Percentiles rank a stretch among this genome's conserved stretches.
Conservation (phyloP, 1,139 yeast species). For the Nakaseomyces nivariensis region DNA sequence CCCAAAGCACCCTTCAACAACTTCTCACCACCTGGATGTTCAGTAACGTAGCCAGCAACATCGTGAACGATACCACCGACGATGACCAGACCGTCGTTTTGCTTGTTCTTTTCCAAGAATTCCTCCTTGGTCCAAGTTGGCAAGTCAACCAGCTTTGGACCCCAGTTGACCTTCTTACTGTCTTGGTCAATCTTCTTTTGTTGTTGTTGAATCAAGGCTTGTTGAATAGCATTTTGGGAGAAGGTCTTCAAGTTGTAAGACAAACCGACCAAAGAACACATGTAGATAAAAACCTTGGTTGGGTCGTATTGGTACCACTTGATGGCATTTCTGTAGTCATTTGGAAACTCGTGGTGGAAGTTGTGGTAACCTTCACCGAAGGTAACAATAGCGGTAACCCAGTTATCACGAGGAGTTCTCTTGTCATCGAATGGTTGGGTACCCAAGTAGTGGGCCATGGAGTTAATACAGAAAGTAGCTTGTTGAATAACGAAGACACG, state of each 20-base stretch:
- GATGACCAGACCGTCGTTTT: constrained; percentile 53
- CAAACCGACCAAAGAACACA: constrained; percentile 65
- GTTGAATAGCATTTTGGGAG: constrained; percentile 92
- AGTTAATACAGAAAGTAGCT: constrained; percentile 97
- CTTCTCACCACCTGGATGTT: constrained; percentile 97
- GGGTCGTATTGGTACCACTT: constrained; percentile 99
- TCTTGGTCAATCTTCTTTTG: constrained; percentile 87
- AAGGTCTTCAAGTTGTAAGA: constrained; percentile 88
- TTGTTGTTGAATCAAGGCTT: constrained; percentile 90
- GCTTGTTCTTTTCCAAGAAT: constrained; percentile 58
- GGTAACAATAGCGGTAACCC: constrained; percentile 86
- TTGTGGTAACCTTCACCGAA: constrained; percentile 99
- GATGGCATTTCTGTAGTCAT: constrained; percentile 95
- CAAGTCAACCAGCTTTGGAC: constrained; percentile 68
- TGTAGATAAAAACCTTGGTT: constrained; percentile 72
- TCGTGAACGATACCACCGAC: constrained; percentile 94
- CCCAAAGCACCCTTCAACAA: constrained; percentile 79
- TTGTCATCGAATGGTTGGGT: constrained; percentile 96
- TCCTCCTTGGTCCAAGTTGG: constrained; percentile 89
- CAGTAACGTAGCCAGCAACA: constrained; percentile 70
- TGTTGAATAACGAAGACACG: constrained; percentile 84
- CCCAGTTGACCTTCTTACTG: constrained; percentile 82
- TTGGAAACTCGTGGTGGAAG: constrained; percentile 98
- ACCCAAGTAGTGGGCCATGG: constrained; percentile 98
- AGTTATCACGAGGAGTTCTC: constrained; percentile 95